phyloP scores from a whole-genome alignment of 768 basidiomycete genomes.

The Pisolithus sp. region DNA sequence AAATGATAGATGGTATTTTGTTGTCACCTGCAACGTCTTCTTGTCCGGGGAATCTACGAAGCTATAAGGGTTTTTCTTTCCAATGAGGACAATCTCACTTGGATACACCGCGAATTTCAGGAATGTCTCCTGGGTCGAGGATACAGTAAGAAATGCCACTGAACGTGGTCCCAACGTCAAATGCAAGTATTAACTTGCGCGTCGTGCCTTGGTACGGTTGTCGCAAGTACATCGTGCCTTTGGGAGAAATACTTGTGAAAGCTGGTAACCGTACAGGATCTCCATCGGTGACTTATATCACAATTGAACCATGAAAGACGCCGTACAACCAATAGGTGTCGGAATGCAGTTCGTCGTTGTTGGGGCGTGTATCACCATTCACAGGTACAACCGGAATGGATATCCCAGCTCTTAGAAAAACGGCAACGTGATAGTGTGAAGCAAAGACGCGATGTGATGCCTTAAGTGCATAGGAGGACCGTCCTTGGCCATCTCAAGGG shows the following conservation, averaged over 20 bases:
- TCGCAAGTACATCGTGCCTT: constrained; percentile 20
- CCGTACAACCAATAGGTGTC: too few species aligned
- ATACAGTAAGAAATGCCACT: constrained; percentile 34
- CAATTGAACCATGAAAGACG: too few species aligned
- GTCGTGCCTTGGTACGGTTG: constrained; percentile 28
- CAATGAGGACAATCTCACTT: constrained; percentile 10
- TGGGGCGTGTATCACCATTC: too few species aligned
- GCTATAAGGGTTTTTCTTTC: not conserved
- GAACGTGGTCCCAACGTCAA: constrained; percentile 33
- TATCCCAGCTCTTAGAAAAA: too few species aligned
- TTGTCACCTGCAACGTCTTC: constrained; percentile 30
- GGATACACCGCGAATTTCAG: constrained; percentile 16
- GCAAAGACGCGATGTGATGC: too few species aligned
- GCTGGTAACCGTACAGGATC: too few species aligned
- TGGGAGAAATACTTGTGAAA: not conserved
- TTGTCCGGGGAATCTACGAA: constrained; percentile 30
- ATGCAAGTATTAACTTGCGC: constrained; percentile 29
- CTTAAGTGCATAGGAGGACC: too few species aligned
- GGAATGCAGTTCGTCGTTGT: too few species aligned
- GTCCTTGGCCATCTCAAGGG: too few species aligned
- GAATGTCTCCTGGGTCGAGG: constrained; percentile 30
- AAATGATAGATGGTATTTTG: constrained; percentile 39
- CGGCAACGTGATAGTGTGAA: too few species aligned
- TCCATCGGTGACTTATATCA: too few species aligned
- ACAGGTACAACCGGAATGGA: too few species aligned